A percentile compares a stretch with the other conserved stretches of the same genome.
Conservation (phyloP, 2,329 filamentous ascomycete species). For the Cytospora paraplurivora region DNA sequence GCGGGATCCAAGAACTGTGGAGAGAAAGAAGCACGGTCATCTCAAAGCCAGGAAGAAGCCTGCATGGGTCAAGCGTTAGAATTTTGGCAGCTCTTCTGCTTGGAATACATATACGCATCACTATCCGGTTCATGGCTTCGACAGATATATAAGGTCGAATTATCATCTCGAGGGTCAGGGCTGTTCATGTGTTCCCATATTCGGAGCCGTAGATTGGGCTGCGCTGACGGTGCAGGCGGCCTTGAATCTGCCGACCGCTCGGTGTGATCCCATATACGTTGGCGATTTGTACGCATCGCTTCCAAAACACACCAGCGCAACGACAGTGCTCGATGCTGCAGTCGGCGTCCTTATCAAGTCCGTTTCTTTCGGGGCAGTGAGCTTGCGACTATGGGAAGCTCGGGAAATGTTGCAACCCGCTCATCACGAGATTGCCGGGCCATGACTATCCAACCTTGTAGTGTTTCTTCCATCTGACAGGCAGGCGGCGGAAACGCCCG, state of each 20-base stretch:
- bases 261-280: slow-evolving; percentile 6
- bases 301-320: not conserved
- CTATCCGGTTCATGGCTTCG: slow-evolving; percentile 3
- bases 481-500: not conserved
- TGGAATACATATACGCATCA: slow-evolving; percentile 10
- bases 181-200: slow-evolving; percentile 3
- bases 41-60: slow-evolving; percentile 98
- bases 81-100: not conserved
- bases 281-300: slow-evolving; percentile 6
- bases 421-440: not conserved
- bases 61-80: slow-evolving; percentile 87
- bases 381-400: not conserved
- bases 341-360: not conserved
- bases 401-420: not conserved
- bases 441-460: not conserved
- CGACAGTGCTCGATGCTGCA: not conserved
- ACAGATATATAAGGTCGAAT: slow-evolving; percentile 5
- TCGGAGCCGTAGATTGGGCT: slow-evolving; percentile 11
- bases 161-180: not conserved
- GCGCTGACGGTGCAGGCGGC: not conserved
- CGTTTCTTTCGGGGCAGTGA: not conserved
- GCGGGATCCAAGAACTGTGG: slow-evolving; percentile 86
- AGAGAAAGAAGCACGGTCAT: slow-evolving; percentile 97
- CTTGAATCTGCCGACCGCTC: slow-evolving; percentile 3
- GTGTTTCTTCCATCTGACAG: not conserved